Conservation (phyloP, 345 rosid genomes). For the Heritiera littoralis region DNA sequence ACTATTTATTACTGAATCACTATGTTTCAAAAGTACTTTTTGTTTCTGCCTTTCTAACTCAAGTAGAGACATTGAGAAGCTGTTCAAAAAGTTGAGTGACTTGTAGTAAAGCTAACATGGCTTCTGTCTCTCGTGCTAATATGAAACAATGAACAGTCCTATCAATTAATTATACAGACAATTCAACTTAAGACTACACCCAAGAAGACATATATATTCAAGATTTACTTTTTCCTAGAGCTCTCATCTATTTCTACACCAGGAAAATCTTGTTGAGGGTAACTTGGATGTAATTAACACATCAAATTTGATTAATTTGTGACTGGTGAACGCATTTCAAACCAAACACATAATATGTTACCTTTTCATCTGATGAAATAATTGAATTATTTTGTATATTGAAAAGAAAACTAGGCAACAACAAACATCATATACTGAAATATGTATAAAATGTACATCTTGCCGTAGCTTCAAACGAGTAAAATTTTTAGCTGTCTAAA, state of each 20-base stretch:
- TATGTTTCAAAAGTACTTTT: slow-evolving; percentile 11
- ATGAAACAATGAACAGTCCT: background rate
- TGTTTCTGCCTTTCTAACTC: background rate
- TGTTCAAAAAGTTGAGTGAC: background rate
- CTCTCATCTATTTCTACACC: background rate
- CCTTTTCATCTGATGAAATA: background rate
- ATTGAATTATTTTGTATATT: background rate
- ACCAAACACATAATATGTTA: background rate
- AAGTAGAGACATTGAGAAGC: background rate
- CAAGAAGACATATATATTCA: background rate
- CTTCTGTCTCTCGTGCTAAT: background rate
- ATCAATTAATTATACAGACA: background rate
- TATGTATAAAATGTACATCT: background rate
- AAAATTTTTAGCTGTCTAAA: background rate
- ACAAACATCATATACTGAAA: slow-evolving; percentile 1
- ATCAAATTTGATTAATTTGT: slow-evolving; percentile 1
- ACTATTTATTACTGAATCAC: background rate
- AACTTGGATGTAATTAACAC: background rate
- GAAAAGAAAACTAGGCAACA: background rate
- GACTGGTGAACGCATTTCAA: background rate
- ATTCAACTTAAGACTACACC: background rate
- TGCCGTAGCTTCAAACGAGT: background rate
- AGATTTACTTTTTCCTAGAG: background rate
- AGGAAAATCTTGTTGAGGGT: background rate
- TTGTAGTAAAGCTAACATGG: no score